Conservation (phyloP, 2,329 filamentous ascomycete species). For the Xylariaceae sp. region DNA sequence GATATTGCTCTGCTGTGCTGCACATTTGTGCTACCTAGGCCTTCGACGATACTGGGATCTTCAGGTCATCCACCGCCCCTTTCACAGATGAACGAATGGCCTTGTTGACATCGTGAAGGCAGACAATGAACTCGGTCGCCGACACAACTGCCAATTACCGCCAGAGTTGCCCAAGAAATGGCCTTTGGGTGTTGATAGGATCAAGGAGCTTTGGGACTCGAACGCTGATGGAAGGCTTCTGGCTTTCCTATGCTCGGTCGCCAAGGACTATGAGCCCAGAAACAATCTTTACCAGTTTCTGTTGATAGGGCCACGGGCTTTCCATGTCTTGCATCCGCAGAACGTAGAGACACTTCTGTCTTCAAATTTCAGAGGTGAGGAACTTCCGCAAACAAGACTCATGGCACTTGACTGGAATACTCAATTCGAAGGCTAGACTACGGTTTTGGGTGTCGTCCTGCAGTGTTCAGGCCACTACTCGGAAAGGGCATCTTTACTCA, state of each 20-base stretch:
- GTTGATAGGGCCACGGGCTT: conserved; percentile 29
- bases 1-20: not conserved
- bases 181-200: conserved; percentile 35
- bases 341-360: conserved; percentile 33
- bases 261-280: conserved; percentile 29
- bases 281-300: conserved; percentile 29
- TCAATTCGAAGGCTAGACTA: conserved; percentile 26
- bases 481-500: conserved; percentile 41
- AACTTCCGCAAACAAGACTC: not conserved
- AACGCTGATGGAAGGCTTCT: conserved; percentile 29
- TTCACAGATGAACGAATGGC: not conserved
- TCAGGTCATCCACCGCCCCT: not conserved
- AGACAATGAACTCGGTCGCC: conserved; percentile 16
- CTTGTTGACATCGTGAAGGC: conserved; percentile 1
- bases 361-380: conserved; percentile 25
- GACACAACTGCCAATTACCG: conserved; percentile 30
- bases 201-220: conserved; percentile 26
- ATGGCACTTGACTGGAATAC: not conserved
- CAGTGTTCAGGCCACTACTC: conserved; percentile 32
- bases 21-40: not conserved
- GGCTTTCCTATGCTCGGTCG: conserved; percentile 27
- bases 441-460: conserved; percentile 31
- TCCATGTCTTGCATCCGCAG: conserved; percentile 28
- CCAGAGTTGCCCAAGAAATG: conserved; percentile 31
- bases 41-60: not conserved